These are phyloP conservation scores for Sugiyamaella valdiviana DNA, from an alignment of 805 yeast genomes.

Conservation along the genomic window DNA sequence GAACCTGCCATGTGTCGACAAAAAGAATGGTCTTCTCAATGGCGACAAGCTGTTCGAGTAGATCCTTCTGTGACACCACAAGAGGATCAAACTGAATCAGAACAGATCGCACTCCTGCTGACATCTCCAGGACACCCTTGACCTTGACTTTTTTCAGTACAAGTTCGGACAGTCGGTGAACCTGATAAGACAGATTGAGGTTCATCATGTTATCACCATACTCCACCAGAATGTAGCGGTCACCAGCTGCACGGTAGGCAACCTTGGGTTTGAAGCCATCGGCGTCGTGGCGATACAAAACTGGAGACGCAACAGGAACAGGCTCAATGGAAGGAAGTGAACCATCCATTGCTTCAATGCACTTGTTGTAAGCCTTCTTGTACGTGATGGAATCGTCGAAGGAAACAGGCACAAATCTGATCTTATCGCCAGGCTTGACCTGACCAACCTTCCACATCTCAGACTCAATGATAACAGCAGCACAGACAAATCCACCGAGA, in stretches of 20 bases:
- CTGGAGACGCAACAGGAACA: constrained; percentile 53
- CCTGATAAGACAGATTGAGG: constrained; percentile 76
- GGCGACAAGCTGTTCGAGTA: constrained; percentile 60
- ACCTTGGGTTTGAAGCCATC: constrained; percentile 56
- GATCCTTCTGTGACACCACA: constrained; percentile 51
- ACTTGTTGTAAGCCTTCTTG: constrained; percentile 52
- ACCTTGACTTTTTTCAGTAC: constrained; percentile 62
- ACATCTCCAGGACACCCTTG: constrained; percentile 84
- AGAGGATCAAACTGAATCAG: constrained; percentile 74
- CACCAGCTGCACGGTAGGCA: constrained; percentile 95
- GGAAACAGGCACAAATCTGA: constrained; percentile 72
- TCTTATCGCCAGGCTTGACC: constrained; percentile 86
- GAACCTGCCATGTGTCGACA: constrained; percentile 77
- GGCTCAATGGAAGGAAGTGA: constrained; percentile 53
- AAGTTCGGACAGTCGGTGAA: constrained; percentile 71
- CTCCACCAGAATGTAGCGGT: constrained; percentile 83
- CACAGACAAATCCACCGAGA: constrained; percentile 94
- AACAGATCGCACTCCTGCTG: constrained; percentile 95
- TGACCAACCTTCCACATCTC: constrained; percentile 99
- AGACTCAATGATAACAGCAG: constrained; percentile 90
- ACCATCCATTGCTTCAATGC: constrained; percentile 20
- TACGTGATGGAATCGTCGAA: constrained; percentile 62
- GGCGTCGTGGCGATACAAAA: constrained; percentile 47
- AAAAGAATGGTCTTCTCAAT: constrained; percentile 70
- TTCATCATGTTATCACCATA: constrained; percentile 88